phyloP scores from a whole-genome alignment of 2,329 filamentous ascomycete species.

The Claviceps fusiformis region DNA sequence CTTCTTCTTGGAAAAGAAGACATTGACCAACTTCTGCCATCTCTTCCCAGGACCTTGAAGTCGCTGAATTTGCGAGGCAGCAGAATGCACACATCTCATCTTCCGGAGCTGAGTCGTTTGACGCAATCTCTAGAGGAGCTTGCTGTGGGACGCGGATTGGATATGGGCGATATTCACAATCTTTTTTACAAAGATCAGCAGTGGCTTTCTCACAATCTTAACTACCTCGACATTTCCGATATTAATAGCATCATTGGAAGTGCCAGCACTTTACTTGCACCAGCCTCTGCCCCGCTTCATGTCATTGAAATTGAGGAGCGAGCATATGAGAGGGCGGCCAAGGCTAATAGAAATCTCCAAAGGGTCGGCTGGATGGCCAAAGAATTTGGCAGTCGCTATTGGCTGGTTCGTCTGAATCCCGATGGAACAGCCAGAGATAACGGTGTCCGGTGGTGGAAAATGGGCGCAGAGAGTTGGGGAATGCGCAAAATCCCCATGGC shows the following conservation, averaged over 20 bases:
- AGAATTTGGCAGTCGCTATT: slow-evolving; percentile 51
- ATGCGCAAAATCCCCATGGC: slow-evolving; percentile 89
- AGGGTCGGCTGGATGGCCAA: slow-evolving; percentile 56
- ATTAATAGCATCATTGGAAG: slow-evolving; percentile 40
- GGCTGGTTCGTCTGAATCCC: slow-evolving; percentile 48
- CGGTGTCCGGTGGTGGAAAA: slow-evolving; percentile 60
- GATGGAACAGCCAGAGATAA: slow-evolving; percentile 22
- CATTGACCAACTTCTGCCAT: slow-evolving; percentile 49
- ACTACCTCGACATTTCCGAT: slow-evolving; percentile 66
- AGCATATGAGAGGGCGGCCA: slow-evolving; percentile 49
- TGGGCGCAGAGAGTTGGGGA: slow-evolving; percentile 73
- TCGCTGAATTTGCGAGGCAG: slow-evolving; percentile 67
- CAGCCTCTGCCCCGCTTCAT: slow-evolving; percentile 52
- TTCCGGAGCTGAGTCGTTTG: slow-evolving; percentile 48
- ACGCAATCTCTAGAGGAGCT: slow-evolving; percentile 63
- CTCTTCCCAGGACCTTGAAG: slow-evolving; percentile 51
- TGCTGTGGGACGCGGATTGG: slow-evolving; percentile 55
- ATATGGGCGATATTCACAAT: slow-evolving; percentile 49
- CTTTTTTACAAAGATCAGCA: slow-evolving; percentile 42
- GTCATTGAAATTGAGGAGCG: slow-evolving; percentile 65
- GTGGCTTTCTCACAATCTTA: slow-evolving; percentile 42
- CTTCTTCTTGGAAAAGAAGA: slow-evolving; percentile 56
- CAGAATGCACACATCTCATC: slow-evolving; percentile 51
- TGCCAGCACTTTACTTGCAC: slow-evolving; percentile 45
- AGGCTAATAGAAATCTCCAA: slow-evolving; percentile 46